phyloP scores from a whole-genome alignment of 352 stramenopile genomes.

The Blastocystis sp. region DNA sequence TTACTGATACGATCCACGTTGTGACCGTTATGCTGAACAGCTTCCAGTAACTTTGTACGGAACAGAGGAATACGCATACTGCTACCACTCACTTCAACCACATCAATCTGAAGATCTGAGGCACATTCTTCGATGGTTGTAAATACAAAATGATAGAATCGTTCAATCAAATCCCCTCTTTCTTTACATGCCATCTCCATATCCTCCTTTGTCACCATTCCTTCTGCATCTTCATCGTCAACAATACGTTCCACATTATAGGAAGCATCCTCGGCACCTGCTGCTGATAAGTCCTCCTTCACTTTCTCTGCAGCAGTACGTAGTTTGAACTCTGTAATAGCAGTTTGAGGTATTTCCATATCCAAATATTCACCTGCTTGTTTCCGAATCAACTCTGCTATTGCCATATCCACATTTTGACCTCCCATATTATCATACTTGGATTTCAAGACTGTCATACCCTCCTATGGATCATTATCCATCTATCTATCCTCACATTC shows the following conservation, averaged over 20 bases:
- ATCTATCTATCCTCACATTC: not conserved
- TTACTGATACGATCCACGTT: not conserved
- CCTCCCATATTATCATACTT: not conserved
- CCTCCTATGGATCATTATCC: not conserved
- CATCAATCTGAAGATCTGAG: not conserved
- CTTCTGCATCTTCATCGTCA: not conserved
- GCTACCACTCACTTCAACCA: not conserved
- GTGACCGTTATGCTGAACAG: not conserved
- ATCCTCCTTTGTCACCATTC: constrained; percentile 24
- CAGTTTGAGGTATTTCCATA: not conserved
- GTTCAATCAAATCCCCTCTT: not conserved
- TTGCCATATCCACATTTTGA: not conserved
- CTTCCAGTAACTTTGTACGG: not conserved
- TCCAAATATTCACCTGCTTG: not conserved
- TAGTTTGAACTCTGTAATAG: not conserved
- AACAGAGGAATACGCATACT: constrained; percentile 20
- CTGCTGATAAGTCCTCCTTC: not conserved
- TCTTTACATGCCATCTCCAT: not conserved
- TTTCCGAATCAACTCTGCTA: not conserved
- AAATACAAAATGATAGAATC: constrained; percentile 44
- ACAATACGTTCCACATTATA: not conserved
- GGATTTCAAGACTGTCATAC: not conserved
- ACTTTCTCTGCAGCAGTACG: constrained; percentile 9
- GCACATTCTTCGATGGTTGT: not conserved
- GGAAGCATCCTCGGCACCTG: not conserved